Base-by-base conservation (phyloP, 352 stramenopile genomes). In the Pythium grandisporangium region DNA sequence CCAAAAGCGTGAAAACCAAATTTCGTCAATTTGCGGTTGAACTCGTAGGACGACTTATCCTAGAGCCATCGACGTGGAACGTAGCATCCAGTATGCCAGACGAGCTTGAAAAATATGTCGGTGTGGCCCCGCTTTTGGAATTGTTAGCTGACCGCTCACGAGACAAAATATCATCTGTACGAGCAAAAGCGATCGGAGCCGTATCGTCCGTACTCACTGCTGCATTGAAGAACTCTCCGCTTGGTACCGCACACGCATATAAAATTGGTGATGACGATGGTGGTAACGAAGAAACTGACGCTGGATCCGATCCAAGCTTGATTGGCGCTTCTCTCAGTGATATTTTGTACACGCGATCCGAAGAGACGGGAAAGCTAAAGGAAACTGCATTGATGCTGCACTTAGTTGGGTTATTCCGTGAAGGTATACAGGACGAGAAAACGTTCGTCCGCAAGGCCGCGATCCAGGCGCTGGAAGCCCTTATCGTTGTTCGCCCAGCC, bases 21-120 rank as follows among this genome's bases (percentile, higher is more conserved):
- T 85, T 73, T 50, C 58, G 81, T 8, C 78, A 91, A 30, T 93
- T 93, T 45, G 76, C 69, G 4, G 73, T 93, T 8, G 81, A 93
- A 34, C 43, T 91, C 0, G 51, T 86, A 10, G 70, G 71, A 14
- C 72, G 80, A 20, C 59, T 91, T 14, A 58, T 86, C 4, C 37
- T 90, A 2, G 59, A 91, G 43, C 61, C 64, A 7, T 47, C 42
- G 11, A 70, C 78, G 23, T 91, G 78, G 78, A 69, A 66, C 35
- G 51, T 66, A 12, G 19, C 35, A 16, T 36, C 41, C 12, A 13
- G 33, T 3, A 34, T 82, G 2, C 46, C 61, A 13, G 53, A 55
- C 6, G 35, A 45, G 4, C 37, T 82, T 14, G 36, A 70, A 10
- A 30, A 41, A 20, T 87, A 70, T 23, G 63, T 67, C 3, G 76